Evolutionary conservation across 1,284 basidiomycete species (phyloP), one percentile per base, ranked within the genome.

Genomic region (Sporisorium exsertum): DNA sequence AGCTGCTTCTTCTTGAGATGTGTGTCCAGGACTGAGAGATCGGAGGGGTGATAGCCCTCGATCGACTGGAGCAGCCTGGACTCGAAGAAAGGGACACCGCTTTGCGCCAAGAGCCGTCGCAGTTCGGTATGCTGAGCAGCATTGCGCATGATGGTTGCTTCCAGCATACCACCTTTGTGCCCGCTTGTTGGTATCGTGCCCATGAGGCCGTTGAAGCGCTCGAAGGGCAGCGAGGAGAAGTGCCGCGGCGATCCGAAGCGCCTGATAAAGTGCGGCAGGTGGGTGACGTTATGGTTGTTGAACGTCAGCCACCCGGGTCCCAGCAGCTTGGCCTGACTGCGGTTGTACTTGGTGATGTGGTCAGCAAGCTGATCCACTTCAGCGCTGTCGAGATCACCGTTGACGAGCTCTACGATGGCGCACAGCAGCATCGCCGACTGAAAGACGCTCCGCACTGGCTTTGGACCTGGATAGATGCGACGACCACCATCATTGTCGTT

Each of bases 231-330:
- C 20, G 37, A 54, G 1, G 59, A 61, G 42, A 54, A 53, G 29
- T 61, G 43, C 20, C 20, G 20, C 3, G 40, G 42, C 13, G 60
- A 29, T 10, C 60, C 52, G 26, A 27, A 62, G n/a, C 5, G 27
- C 13, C 20, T 42, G 49, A 52, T 60, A 33, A 60, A 60, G 12
- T 32, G 2, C 0, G 47, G 24, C 9, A 60, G 13, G 40, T 60
- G 58, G 7, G 6, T 43, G 15, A 26, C 49, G 8, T 42, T 37
- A 20, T 60, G 58, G 24, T 29, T 62, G 24, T 60, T 60, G 49
- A 22, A 60, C 24, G 58, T 52, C 35, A 60, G 20, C 58, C 58
- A 60, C 16, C 22, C 58, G 7, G 49, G 58, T 15, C 58, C 58
- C n/a, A 60, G 49, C 8, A 52, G 18, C 15, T 43, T 43, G 5